Conservation (phyloP, 83 land plant genomes). For the Picea engelmannii region DNA sequence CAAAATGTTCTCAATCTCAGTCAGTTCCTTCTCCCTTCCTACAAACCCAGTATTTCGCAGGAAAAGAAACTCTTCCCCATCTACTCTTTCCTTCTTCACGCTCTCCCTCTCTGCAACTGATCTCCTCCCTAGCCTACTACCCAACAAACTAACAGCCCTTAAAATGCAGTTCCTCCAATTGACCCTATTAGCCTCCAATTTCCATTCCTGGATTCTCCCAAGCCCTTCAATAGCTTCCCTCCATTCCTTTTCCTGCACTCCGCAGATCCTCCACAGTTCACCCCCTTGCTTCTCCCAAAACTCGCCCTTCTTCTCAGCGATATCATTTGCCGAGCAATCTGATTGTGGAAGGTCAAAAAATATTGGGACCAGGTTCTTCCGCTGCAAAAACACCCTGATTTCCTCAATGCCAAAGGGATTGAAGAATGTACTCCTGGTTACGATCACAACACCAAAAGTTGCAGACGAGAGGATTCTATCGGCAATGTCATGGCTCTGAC, state of each 20-base stretch:
- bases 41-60: slow-evolving; percentile 63
- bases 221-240: slow-evolving; percentile 74
- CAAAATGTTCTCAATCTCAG: slow-evolving; percentile 55
- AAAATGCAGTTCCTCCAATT: slow-evolving; percentile 80
- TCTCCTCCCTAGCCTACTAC: slow-evolving; percentile 64
- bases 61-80: slow-evolving; percentile 66
- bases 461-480: slow-evolving; percentile 78
- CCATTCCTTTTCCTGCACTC: slow-evolving; percentile 64
- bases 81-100: slow-evolving; percentile 15
- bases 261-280: slow-evolving; percentile 46
- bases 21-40: slow-evolving; percentile 77
- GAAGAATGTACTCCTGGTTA: slow-evolving; percentile 49
- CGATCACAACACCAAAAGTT: slow-evolving; percentile 66
- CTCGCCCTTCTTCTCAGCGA: slow-evolving; percentile 41
- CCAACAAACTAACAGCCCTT: slow-evolving; percentile 59
- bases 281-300: slow-evolving; percentile 49
- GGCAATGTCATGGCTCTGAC: slow-evolving; percentile 82
- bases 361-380: slow-evolving; percentile 79
- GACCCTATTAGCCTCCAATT: slow-evolving; percentile 63
- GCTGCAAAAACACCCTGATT: slow-evolving; percentile 67
- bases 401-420: slow-evolving; percentile 75
- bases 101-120: slow-evolving; percentile 49
- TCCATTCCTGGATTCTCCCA: slow-evolving; percentile 58
- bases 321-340: slow-evolving; percentile 43
- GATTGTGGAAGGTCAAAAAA: slow-evolving; percentile 58